Base-by-base conservation (phyloP, 495 filamentous ascomycete genomes). In the Pseudomonodictys pantanalensis region DNA sequence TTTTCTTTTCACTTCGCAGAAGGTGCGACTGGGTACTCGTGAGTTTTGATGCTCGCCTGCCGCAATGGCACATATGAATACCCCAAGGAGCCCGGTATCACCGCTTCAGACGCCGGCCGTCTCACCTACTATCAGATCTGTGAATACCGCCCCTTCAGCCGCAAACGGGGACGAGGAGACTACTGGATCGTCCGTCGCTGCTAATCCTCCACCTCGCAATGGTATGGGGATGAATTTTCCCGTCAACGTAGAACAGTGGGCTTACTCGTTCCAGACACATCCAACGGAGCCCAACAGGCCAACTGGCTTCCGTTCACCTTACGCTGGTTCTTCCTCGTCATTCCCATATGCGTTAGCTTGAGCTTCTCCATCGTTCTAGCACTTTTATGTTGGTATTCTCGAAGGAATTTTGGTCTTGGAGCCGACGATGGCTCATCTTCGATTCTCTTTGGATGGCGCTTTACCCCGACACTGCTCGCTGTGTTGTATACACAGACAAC, bases 401-500 rank as follows among this genome's bases (percentile, higher is more conserved):
- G 30, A 1, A 43, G 8, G 4, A 24, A 54, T 17, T 43, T 25
- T 12, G 51, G 51, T 10, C 51, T 54, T 29, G 35, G 35, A 5
- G 17, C 5, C 6, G 51, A 43, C 20, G 35, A 43, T 25, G 50
- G 22, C 11, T 41, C 50, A 20, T 53, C 50, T 17, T 8, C n/a
- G 1, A 20, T 44, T 25, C 35, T 54, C 2, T 54, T 54, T 30
- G 51, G 51, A 6, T 54, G 51, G 51, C 24, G 35, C 7, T 54
- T 54, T 33, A 29, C 22, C 11, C 51, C 51, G 3, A 54, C 51
- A 4, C 28, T 54, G 3, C 8, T 54, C 4, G 39, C 38, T 18
- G 51, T 54, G 5, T n/a, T 54, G 22, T 54, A 54, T 18, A 41
- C 29, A 8, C 51, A 54, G 18, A 23, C 44, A 2, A 54, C 51